These are phyloP conservation scores for Fusarium foetens DNA, from an alignment of 2,329 filamentous ascomycete species.

Conservation along the genomic window DNA sequence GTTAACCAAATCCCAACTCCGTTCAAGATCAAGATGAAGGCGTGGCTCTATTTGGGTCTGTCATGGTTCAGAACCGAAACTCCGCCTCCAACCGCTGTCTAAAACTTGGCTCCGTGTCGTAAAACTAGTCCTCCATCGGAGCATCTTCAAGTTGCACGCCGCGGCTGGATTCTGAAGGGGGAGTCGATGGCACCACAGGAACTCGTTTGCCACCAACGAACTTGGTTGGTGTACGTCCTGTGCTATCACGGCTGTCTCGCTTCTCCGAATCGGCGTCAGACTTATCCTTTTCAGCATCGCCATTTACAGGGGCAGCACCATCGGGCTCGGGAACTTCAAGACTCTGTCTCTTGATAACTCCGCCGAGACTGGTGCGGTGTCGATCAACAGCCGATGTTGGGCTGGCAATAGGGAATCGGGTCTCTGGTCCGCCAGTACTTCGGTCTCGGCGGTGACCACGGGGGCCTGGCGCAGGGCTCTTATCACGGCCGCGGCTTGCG, in stretches of 20 bases:
- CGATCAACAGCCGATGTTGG: constrained; percentile 65
- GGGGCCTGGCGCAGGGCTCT: constrained; percentile 74
- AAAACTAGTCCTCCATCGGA: constrained; percentile 61
- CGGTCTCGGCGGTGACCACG: constrained; percentile 80
- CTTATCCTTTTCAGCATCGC: constrained; percentile 46
- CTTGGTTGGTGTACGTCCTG: constrained; percentile 58
- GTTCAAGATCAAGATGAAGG: constrained; percentile 21
- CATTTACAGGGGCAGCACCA: constrained; percentile 58
- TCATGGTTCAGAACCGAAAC: constrained; percentile 10
- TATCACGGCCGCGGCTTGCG: constrained; percentile 75
- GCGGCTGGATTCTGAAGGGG: constrained; percentile 49
- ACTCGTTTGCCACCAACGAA: constrained; percentile 63
- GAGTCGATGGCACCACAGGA: constrained; percentile 41
- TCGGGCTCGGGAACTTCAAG: constrained; percentile 81
- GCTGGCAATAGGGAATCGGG: constrained; percentile 84
- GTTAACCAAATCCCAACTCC: constrained; percentile 30
- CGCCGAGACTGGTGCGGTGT: constrained; percentile 61
- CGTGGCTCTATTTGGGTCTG: neutral
- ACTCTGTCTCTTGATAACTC: constrained; percentile 69
- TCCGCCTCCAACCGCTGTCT: constrained; percentile 21
- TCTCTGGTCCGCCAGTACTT: constrained; percentile 77
- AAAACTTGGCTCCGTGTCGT: constrained; percentile 14
- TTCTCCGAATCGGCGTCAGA: constrained; percentile 58
- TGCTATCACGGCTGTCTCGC: constrained; percentile 74
- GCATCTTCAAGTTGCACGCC: constrained; percentile 63